These are phyloP conservation scores for Crithidia sp. DNA, from an alignment of 208 protist genomes.

Conservation along the genomic window DNA sequence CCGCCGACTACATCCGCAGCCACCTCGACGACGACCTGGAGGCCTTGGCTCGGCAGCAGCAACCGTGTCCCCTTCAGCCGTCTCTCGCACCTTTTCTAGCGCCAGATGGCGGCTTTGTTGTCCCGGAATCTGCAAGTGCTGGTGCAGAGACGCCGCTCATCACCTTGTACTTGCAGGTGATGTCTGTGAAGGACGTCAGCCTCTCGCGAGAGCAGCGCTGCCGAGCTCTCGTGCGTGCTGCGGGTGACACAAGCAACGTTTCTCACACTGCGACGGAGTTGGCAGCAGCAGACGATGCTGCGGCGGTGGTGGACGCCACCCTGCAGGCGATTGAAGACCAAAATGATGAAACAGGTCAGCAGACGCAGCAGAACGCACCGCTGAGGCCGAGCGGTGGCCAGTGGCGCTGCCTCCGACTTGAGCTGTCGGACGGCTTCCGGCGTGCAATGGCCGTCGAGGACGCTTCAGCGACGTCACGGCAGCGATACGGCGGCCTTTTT, in stretches of 20 bases:
- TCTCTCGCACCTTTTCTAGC: constrained; percentile 27
- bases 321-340: constrained; percentile 41
- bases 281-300: constrained; percentile 9
- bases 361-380: constrained; percentile 40
- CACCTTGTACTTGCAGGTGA: constrained; percentile 48
- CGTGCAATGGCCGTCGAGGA: constrained; percentile 68
- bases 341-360: constrained; percentile 36
- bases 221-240: constrained; percentile 37
- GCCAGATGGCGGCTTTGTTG: constrained; percentile 11
- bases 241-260: neutral
- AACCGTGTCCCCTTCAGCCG: constrained; percentile 19
- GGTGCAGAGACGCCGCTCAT: constrained; percentile 10
- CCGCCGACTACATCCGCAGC: constrained; percentile 35
- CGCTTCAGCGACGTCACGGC: constrained; percentile 12
- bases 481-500: constrained; percentile 22
- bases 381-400: constrained; percentile 41
- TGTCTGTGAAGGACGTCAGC: constrained; percentile 60
- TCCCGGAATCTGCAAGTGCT: neutral
- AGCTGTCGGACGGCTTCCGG: constrained; percentile 75
- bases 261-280: too few species aligned
- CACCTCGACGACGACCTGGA: constrained; percentile 64
- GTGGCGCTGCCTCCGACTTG: constrained; percentile 52
- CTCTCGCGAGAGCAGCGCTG: constrained; percentile 57
- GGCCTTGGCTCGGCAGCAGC: constrained; percentile 32
- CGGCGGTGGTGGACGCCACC: constrained; percentile 36